A percentile compares a stretch with the other conserved stretches of the same genome.
phyloP scores from a whole-genome alignment of 305 asterid species.

The Fraxinus greggii region DNA sequence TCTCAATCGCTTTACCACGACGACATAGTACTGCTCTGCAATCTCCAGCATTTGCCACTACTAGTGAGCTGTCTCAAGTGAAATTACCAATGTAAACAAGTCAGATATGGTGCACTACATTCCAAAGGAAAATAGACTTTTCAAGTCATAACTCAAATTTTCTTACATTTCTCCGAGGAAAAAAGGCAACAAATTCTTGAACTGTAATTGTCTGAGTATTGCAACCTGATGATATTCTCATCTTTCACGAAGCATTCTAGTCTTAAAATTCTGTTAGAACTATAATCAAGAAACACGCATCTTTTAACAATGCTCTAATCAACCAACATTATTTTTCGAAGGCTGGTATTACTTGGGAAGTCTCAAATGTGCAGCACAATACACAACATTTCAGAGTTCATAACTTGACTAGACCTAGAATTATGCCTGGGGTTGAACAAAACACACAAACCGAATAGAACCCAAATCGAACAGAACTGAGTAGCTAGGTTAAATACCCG shows the following conservation, averaged over 20 bases:
- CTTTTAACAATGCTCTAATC: neutral
- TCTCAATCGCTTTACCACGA: conserved; percentile 93
- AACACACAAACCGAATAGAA: neutral
- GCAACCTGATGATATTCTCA: neutral
- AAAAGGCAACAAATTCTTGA: neutral
- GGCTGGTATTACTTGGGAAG: neutral
- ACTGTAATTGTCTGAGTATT: neutral
- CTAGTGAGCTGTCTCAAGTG: conserved; percentile 51
- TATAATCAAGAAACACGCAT: neutral
- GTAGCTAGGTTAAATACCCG: neutral
- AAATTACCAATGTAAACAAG: neutral
- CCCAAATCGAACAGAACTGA: neutral
- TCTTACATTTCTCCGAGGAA: neutral
- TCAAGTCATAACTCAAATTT: neutral
- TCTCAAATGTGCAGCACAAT: neutral
- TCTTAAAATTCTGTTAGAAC: neutral
- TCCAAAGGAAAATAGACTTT: neutral
- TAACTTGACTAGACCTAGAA: neutral
- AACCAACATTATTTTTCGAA: neutral
- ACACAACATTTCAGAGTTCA: neutral
- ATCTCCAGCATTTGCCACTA: conserved; percentile 98
- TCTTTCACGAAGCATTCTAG: neutral
- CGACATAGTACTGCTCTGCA: conserved; percentile 95
- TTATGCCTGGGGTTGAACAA: neutral
- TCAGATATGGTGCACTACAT: neutral